Conservation (phyloP, 2,329 filamentous ascomycete genomes). For the Cladobotryum mycophilum region DNA sequence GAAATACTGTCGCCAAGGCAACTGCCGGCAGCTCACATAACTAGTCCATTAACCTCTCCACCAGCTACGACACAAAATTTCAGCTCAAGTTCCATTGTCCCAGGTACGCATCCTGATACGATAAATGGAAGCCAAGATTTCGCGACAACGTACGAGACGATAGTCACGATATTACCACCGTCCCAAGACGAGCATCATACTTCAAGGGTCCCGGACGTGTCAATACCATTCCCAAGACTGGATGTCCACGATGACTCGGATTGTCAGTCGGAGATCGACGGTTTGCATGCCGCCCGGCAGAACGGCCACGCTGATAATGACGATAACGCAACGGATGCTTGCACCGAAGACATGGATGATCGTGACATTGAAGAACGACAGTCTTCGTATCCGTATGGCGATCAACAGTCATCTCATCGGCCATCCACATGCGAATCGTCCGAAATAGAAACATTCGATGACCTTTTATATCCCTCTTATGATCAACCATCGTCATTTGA, state of each 20-base stretch:
- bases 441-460: slow-evolving; percentile 25
- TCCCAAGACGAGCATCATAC: slow-evolving; percentile 17
- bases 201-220: slow-evolving; percentile 14
- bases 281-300: slow-evolving; percentile 17
- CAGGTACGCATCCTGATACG: slow-evolving; percentile 28
- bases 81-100: slow-evolving; percentile 15
- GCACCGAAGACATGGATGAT: slow-evolving; percentile 31
- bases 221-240: slow-evolving; percentile 29
- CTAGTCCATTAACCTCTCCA: slow-evolving; percentile 18
- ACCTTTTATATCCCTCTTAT: slow-evolving; percentile 20
- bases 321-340: slow-evolving; percentile 29
- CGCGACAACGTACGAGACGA: slow-evolving; percentile 32
- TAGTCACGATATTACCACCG: slow-evolving; percentile 44
- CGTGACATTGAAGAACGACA: slow-evolving; percentile 22
- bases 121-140: slow-evolving; percentile 28
- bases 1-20: slow-evolving; percentile 26
- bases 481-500: slow-evolving; percentile 26
- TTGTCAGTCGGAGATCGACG: slow-evolving; percentile 32
- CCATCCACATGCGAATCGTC: slow-evolving; percentile 37
- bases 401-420: slow-evolving; percentile 27
- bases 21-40: slow-evolving; percentile 5
- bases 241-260: slow-evolving; percentile 33
- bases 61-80: slow-evolving; percentile 9
- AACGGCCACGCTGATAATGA: slow-evolving; percentile 23
- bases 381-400: slow-evolving; percentile 23